Evolutionary conservation across 2,329 filamentous ascomycete species (phyloP).

Genomic region (Fusarium udum): DNA sequence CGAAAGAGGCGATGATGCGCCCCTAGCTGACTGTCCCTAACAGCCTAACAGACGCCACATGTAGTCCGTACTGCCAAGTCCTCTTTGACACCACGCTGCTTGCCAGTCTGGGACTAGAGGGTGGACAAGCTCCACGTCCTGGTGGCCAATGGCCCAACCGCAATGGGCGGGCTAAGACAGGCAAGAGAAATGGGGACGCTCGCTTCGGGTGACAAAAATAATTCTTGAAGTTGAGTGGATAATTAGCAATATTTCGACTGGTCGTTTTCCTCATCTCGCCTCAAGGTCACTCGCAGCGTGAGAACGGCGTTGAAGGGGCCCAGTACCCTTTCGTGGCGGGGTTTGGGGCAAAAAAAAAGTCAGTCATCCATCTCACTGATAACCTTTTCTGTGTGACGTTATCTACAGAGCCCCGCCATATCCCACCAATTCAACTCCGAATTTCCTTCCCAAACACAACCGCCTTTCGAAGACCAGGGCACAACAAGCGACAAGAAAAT

Average conservation of each 20-base stretch:
- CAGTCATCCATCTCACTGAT: slow-evolving; percentile 36
- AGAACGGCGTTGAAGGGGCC: neutral
- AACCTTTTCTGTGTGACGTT: slow-evolving; percentile 42
- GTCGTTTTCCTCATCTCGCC: neutral
- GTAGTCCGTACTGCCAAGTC: neutral
- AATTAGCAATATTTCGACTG: neutral
- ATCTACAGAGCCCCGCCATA: slow-evolving; percentile 42
- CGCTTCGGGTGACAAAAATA: neutral
- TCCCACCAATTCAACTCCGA: slow-evolving; percentile 39
- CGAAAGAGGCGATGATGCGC: slow-evolving; percentile 26
- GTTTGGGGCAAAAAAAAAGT: slow-evolving; percentile 39
- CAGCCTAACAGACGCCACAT: neutral
- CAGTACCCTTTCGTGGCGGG: slow-evolving; percentile 32
- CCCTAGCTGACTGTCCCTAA: neutral
- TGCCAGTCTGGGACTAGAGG: neutral
- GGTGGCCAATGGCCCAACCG: slow-evolving; percentile 13
- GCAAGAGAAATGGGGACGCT: neutral
- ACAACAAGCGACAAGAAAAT: neutral
- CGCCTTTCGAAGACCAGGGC: neutral
- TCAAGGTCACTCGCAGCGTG: neutral
- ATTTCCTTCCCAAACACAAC: slow-evolving; percentile 37
- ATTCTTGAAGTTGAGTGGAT: too few relatives aligned
- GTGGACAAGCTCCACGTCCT: neutral
- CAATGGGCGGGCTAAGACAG: neutral
- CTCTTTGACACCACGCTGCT: slow-evolving; percentile 12